phyloP scores from a whole-genome alignment of 306 rosid species.

The Benincasa hispida region DNA sequence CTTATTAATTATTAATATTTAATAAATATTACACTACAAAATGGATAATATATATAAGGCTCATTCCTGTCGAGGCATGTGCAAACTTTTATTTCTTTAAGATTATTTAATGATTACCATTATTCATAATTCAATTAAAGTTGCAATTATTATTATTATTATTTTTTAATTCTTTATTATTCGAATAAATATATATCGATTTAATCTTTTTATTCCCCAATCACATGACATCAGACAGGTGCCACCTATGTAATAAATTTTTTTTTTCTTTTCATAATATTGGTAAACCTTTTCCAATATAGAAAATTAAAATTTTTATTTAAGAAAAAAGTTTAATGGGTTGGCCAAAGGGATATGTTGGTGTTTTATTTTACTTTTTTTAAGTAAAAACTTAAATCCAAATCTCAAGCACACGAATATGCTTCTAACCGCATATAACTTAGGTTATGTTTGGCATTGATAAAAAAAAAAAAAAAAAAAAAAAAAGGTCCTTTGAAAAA shows the following conservation, averaged over 20 bases:
- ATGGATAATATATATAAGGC: background rate
- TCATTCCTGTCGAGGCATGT: background rate
- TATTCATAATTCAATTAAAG: background rate
- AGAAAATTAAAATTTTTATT: background rate
- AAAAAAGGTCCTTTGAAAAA: no score
- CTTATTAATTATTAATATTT: no score
- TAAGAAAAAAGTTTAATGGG: background rate
- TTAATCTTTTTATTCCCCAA: background rate
- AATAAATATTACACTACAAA: background rate
- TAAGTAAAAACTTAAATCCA: no score
- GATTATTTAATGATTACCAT: background rate
- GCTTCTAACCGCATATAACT: no score
- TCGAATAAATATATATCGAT: background rate
- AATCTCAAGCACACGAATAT: no score
- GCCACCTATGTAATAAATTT: background rate
- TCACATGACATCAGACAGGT: background rate
- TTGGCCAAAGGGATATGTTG: background rate
- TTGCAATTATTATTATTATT: background rate
- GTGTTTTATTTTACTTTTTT: no score
- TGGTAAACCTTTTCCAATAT: background rate
- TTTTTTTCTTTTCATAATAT: background rate
- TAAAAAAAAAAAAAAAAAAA: no score
- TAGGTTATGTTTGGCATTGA: no score
- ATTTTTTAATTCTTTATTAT: background rate
- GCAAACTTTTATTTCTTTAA: background rate